Base-by-base conservation (phyloP, 2,329 filamentous ascomycete species). In the Dactylellina haptotyla region DNA sequence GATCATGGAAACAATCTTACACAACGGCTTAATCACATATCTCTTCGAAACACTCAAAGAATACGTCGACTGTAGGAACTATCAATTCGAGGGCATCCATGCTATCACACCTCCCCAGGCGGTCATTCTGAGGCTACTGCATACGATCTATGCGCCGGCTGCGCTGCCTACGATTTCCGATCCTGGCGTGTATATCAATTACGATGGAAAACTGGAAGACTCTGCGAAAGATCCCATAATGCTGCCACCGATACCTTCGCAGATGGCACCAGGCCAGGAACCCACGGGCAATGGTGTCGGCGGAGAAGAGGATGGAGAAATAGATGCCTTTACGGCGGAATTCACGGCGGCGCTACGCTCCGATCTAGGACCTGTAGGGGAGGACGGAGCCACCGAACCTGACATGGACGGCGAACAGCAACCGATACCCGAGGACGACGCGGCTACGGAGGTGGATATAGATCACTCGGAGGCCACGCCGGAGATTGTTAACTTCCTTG, bases 21-120 rank as follows among this genome's bases (percentile, higher is more conserved):
- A 77, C 59, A 78, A 78, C 61, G 77, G 77, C 8, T 56, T 78
- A 5, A 77, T 77, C 18, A 77, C 77, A 4, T 78, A 78, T 53
- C 75, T 77, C 18, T 78, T 77, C 61, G 77, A 78, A 56, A 77
- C 75, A 12, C 75, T 78, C 26, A 76, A 77, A 30, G 77, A 78
- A 54, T 78, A 78, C 43, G 76, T 71, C 50, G 70, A 75, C 37
- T 67, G 70, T n/a, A 39, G 64, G 18, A 69, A 75, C 18, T 75
- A 75, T 28, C 62, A 67, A 14, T 69, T 75, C 41, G 70, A 75
- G 20, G 70, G 70, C 2, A 59, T 75, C 3, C 70, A 75, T 25
- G 62, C 70, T 1, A 75, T 75, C 16, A 75, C 70, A 0, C 70
- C 70, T 4, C 70, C 70, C 3, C 70, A 75, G 30, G 70, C 70